Base-by-base conservation (phyloP, 805 yeast species). In the Cyberlindnera subsufficiens region DNA sequence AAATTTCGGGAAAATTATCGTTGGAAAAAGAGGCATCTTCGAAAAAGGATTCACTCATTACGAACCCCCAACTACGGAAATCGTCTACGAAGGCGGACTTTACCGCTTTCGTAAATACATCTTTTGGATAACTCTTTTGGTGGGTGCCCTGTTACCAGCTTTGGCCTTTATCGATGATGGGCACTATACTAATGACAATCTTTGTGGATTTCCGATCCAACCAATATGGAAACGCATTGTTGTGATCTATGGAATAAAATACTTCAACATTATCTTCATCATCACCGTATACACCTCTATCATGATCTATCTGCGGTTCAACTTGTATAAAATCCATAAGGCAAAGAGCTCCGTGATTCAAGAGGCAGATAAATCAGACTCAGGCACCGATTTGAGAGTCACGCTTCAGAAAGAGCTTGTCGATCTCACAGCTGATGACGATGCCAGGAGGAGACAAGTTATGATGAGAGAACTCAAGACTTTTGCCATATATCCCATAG, bases 151-250 rank as follows among this genome's bases (percentile, higher is more conserved):
- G 5, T 9, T 42, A 1, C 32, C 53, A 6, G 43, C 42, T 3
- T 10, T 54, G 3, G 42, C 53, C 5, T 55, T 49, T 31, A 31
- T 47, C 14, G 42, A 47, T 16, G 39, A 27, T 30, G 41, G 40
- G 3, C 49, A 48, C 22, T 53, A 36, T 39, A 25, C 30, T 17
- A 19, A 38, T 19, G 43, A 52, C 22, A 45, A 31, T 14, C 30
- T 49, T 3, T 55, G 59, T 42, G 37, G 49, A 7, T 42, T 42
- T 6, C 51, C 55, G 5, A 17, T n/a, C 6, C 1, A 1, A 1
- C 59, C 57, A 1, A 14, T 43, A 1, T 55, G 59, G 59, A 52
- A 50, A 30, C 32, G 52, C 11, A n/a, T 55, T 7, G 34, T 55
- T n/a, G 35, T 45, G 7, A 48, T 39, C 18, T 55, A 46, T 46